Evolutionary conservation across 1,139 yeast species (phyloP), one percentile per base, ranked within the genome.

Genomic region (Kodamaea sp.): DNA sequence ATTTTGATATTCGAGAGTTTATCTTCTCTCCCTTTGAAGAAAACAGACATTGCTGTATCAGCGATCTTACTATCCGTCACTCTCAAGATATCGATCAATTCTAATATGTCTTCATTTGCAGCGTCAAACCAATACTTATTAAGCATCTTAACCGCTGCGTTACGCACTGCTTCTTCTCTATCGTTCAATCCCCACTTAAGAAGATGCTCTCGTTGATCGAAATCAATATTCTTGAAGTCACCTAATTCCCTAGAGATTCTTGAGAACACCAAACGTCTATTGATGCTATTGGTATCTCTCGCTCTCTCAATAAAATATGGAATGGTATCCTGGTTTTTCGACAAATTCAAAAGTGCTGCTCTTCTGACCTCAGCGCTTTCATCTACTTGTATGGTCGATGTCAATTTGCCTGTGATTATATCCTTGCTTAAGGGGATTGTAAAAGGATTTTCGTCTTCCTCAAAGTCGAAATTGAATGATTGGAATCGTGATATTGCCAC

Each of bases 311-410:
- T 63, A 1, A 89, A 62, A 40, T 69, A 73, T 0, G 84, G 80
- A 19, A 79, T 62, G 0, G 90, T 83, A 1, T 54, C 46, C 9
- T 61, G 53, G 30, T 73, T 76, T 48, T 80, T 81, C 15, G 73
- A 76, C 24, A 90, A 55, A 51, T 88, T 86, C 30, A 84, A 63
- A 48, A 89, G 61, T 1, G 92, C 94, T 0, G 95, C 89, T 35
- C 96, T 70, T 47, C 98, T 73, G 1, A 90, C 96, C 46, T 92
- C 98, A 0, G 96, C 81, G 48, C 83, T 82, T 2, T 88, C 78
- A 57, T 92, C 98, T 51, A 83, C 77, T 49, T 80, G 83, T 49
- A 89, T 64, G 0, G 83, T 73, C 14, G 63, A 52, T 24, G 82
- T 48, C 19, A 88, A 61, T 30, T 71, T 68, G 23, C 72, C 66